Evolutionary conservation across 352 stramenopile genomes (phyloP), one percentile per base, ranked within the genome.

Genomic region (Pythium aphanidermatum): DNA sequence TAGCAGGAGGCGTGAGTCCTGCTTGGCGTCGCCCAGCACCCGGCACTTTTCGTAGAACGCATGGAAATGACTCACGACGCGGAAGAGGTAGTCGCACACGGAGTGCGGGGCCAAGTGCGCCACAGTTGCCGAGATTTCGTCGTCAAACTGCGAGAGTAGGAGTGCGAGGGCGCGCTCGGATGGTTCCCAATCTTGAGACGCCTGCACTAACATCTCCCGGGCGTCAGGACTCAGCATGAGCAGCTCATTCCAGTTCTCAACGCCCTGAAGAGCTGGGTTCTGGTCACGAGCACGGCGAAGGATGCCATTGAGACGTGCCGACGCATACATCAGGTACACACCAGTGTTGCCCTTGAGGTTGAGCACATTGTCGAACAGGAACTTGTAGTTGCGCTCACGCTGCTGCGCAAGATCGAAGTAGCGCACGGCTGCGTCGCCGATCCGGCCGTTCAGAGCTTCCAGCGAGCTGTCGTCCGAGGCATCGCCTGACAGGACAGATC

Each of bases 381-480:
- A 91, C 60, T 90, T 91, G 71, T 93, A 90, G 56, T 87, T 89
- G 44, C 76, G 68, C 46, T 88, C 77, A 26, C 76, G 82, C 41
- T 91, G 79, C 49, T 93, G 82, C 14, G 78, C 74, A 19, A 93
- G 53, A 39, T 93, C 82, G 46, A 90, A 93, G 51, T 91, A 93
- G 10, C 76, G 76, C 46, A 90, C 78, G 8, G 81, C 77, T 1
- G 75, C 78, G 44, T 92, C 78, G 25, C 81, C 78, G 33, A 91
- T 68, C 20, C 69, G 63, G 17, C 59, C 63, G 44, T 87, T 83
- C 38, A 77, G 63, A 26, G 24, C 34, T 1, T 48, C 39, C 5
- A 39, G 21, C 11, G 46, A 26, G 4, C 55, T 46, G 9, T 9
- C 43, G n/a, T 26, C 35, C n/a, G 39, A 10, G 4, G 41, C 40